Conservation (phyloP, 768 basidiomycete genomes). For the Suillus cothurnatus region DNA sequence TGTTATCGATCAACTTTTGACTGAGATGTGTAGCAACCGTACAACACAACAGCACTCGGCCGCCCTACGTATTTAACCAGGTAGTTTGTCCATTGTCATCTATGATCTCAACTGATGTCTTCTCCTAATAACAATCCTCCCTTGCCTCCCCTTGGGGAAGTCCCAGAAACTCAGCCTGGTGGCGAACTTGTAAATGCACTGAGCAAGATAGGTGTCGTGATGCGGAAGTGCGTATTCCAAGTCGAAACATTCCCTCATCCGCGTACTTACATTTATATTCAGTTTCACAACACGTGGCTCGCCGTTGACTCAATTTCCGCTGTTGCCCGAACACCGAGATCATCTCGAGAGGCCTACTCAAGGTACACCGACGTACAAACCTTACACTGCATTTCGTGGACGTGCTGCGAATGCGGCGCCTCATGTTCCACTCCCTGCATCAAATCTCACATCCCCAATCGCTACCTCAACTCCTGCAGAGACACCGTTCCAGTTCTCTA, state of each 20-base stretch:
- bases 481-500: neutral
- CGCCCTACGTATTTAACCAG: neutral
- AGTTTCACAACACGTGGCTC: neutral
- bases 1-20: neutral
- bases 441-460: neutral
- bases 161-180: neutral
- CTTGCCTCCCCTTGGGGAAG: neutral
- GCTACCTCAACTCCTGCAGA: neutral
- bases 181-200: neutral
- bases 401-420: neutral
- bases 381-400: neutral
- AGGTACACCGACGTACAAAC: neutral
- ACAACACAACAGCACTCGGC: neutral
- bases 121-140: neutral
- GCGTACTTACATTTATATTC: neutral
- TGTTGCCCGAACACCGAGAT: neutral
- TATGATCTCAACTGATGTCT: neutral
- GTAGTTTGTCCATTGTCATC: constrained; percentile 1
- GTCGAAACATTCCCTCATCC: neutral
- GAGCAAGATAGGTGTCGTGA: neutral
- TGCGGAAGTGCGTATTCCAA: neutral
- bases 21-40: neutral
- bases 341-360: neutral
- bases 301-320: neutral
- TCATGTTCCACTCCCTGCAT: neutral